These are phyloP conservation scores for Kalmanozyma brasiliensis DNA, from an alignment of 1,284 basidiomycete genomes.

Conservation along the genomic window DNA sequence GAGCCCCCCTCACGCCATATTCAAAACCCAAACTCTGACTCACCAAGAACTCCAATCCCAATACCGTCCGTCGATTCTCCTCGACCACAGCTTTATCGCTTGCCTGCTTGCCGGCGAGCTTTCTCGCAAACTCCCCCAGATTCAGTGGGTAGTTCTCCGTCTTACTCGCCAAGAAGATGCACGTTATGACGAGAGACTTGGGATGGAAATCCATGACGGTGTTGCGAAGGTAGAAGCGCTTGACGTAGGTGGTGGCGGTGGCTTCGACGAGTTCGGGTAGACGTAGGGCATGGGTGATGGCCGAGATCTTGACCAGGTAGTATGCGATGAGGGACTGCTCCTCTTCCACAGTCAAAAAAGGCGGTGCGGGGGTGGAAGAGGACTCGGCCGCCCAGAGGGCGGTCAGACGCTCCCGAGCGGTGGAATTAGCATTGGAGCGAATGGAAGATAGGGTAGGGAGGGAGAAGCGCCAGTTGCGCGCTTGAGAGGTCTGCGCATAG, in stretches of 20 bases:
- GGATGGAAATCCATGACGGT: constrained; percentile 99
- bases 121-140: constrained; percentile 79
- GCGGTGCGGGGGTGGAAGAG: constrained; percentile 58
- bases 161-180: constrained; percentile 93
- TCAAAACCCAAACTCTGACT: constrained; percentile 93
- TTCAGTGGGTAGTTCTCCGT: constrained; percentile 93
- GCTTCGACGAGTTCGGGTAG: constrained; percentile 92
- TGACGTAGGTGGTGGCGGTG: constrained; percentile 89
- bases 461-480: constrained; percentile 61
- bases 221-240: constrained; percentile 96
- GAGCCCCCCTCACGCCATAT: constrained; percentile 89
- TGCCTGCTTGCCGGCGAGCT: constrained; percentile 64
- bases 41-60: constrained; percentile 93
- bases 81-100: constrained; percentile 78
- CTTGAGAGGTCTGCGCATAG: constrained; percentile 60
- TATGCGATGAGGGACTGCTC: constrained; percentile 88
- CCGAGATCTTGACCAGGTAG: constrained; percentile 86
- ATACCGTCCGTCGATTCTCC: constrained; percentile 78
- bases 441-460: constrained; percentile 15
- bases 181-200: constrained; percentile 89
- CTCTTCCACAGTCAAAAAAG: constrained; percentile 82
- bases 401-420: constrained; percentile 22
- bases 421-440: constrained; percentile 23
- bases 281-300: constrained; percentile 84
- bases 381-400: constrained; percentile 35